Percentiles rank a stretch among this genome's conserved stretches.
These are phyloP conservation scores for Hemileccinum rubropunctum DNA, from an alignment of 768 basidiomycete species.

Conservation along the genomic window DNA sequence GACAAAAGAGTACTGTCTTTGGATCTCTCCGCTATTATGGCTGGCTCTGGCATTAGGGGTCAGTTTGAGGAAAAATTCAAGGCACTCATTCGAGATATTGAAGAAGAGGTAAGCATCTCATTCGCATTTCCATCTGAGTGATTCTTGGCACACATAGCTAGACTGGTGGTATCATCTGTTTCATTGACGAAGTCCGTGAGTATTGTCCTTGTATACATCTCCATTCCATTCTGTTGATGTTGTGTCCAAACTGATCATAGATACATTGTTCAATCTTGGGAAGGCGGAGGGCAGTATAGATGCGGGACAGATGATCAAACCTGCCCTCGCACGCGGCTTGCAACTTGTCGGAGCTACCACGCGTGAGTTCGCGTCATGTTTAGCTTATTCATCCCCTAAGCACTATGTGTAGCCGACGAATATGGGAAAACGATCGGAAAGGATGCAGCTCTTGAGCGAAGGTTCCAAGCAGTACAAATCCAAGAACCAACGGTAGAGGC, in stretches of 20 bases:
- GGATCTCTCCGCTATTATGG: conserved; percentile 80
- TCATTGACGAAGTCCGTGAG: conserved; percentile 93
- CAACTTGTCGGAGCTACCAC: conserved; percentile 92
- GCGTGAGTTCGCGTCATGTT: conserved; percentile 42
- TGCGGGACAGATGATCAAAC: conserved; percentile 92
- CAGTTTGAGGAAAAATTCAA: conserved; percentile 96
- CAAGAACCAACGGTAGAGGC: conserved; percentile 86
- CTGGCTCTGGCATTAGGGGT: conserved; percentile 87
- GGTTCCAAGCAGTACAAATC: conserved; percentile 87
- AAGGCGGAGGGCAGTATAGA: conserved; percentile 92
- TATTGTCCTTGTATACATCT: conserved; percentile 23
- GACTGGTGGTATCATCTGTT: conserved; percentile 82
- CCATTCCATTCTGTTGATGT: neutral
- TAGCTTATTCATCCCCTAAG: neutral
- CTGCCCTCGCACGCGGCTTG: conserved; percentile 81
- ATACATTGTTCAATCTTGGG: conserved; percentile 82
- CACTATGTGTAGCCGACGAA: conserved; percentile 55
- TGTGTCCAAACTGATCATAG: conserved; percentile 30
- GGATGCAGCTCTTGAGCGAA: conserved; percentile 86
- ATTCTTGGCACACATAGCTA: conserved; percentile 22
- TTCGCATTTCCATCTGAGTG: conserved; percentile 27
- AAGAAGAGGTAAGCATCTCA: conserved; percentile 58
- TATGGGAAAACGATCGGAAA: conserved; percentile 90
- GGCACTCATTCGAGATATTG: conserved; percentile 84
- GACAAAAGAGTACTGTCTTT: conserved; percentile 86